Conservation (phyloP, 352 stramenopile species). For the Phytophthora ramorum region DNA sequence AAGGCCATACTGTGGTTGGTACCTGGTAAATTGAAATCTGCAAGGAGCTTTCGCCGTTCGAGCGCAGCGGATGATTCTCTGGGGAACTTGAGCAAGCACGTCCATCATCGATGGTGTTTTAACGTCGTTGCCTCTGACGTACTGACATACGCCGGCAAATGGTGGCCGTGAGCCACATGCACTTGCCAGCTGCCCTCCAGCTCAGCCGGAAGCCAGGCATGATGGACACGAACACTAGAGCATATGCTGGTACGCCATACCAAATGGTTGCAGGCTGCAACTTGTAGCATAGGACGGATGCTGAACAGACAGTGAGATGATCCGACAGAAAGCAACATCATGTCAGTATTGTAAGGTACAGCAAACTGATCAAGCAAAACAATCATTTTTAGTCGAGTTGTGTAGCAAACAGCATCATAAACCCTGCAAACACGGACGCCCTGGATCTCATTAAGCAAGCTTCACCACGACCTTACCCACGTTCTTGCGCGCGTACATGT, state of each 20-base stretch:
- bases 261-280: too few relatives aligned
- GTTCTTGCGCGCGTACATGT: constrained; percentile 76
- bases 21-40: background rate
- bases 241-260: too few relatives aligned
- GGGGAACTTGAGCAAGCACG: background rate
- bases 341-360: too few relatives aligned
- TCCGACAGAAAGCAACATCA: too few relatives aligned
- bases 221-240: too few relatives aligned
- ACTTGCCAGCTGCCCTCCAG: too few relatives aligned
- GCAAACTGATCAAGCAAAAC: too few relatives aligned
- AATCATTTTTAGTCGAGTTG: too few relatives aligned
- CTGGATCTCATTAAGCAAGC: constrained; percentile 32
- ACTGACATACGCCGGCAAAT: background rate
- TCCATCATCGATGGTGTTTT: background rate
- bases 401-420: background rate
- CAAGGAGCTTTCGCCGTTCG: background rate
- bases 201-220: too few relatives aligned
- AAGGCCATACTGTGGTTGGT: background rate
- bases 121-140: too few relatives aligned
- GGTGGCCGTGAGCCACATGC: background rate
- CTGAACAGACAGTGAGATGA: too few relatives aligned
- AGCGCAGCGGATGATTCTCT: background rate
- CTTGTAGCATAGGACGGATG: too few relatives aligned
- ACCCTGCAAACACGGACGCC: background rate
- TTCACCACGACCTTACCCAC: constrained; percentile 85